phyloP scores from a whole-genome alignment of 1,284 basidiomycete genomes.

The Schizophyllum commune region DNA sequence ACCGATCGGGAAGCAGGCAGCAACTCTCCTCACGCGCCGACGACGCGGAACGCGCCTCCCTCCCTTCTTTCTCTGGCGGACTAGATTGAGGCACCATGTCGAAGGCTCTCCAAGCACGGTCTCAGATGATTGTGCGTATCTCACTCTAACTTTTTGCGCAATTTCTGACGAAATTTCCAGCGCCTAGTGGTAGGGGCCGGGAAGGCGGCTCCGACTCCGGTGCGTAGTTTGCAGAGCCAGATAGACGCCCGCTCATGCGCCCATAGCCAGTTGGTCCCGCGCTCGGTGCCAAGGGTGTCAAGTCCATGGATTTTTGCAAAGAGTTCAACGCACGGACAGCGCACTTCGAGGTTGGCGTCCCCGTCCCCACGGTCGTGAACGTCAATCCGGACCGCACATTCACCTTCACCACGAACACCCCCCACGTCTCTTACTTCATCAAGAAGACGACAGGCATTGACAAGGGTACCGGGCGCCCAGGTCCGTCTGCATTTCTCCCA shows the following conservation, averaged over 20 bases:
- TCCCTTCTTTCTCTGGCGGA: neutral
- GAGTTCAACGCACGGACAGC: conserved; percentile 92
- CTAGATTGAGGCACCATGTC: conserved; percentile 30
- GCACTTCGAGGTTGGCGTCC: conserved; percentile 81
- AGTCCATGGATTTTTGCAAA: conserved; percentile 99
- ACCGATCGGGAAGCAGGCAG: neutral
- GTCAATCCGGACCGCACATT: conserved; percentile 95
- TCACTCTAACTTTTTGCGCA: conserved; percentile 9
- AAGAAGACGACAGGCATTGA: conserved; percentile 90
- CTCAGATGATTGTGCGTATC: conserved; percentile 56
- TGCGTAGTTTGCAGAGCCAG: neutral
- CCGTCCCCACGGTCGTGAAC: conserved; percentile 86
- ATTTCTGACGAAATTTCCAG: conserved; percentile 29
- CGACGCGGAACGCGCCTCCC: neutral
- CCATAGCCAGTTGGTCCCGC: conserved; percentile 83
- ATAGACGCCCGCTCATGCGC: neutral
- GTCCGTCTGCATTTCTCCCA: neutral
- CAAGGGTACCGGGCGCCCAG: conserved; percentile 76
- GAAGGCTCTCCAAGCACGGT: conserved; percentile 33
- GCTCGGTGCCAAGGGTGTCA: conserved; percentile 95
- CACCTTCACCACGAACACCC: conserved; percentile 88
- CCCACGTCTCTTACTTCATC: conserved; percentile 87
- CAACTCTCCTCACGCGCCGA: neutral
- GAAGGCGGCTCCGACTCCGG: conserved; percentile 90
- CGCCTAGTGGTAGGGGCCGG: conserved; percentile 89